Conservation (phyloP, 2,329 filamentous ascomycete genomes). For the Cladobotryum mycophilum region DNA sequence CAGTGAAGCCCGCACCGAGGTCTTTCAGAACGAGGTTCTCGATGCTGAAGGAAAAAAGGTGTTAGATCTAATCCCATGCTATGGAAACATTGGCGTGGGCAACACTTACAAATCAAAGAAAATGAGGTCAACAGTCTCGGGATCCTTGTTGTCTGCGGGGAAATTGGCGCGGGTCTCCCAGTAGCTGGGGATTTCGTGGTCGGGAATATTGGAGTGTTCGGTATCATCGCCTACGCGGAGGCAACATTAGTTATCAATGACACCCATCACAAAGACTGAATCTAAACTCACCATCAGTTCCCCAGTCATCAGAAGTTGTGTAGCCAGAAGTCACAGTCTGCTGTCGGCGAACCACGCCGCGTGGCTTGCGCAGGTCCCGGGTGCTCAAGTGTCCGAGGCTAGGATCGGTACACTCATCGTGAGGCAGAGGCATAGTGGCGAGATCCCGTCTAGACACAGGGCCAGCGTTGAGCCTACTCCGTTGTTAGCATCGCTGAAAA, state of each 20-base stretch:
- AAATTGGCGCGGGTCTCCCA: conserved; percentile 45
- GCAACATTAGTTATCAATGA: background rate
- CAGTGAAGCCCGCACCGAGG: conserved; percentile 30
- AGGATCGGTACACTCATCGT: conserved; percentile 45
- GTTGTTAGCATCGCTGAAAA: background rate
- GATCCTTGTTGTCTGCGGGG: conserved; percentile 32
- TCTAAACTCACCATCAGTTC: conserved; percentile 31
- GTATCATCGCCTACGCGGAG: conserved; percentile 45
- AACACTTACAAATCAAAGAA: conserved; percentile 45
- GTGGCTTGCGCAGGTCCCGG: conserved; percentile 20
- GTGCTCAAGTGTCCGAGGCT: conserved; percentile 21
- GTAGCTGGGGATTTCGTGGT: conserved; percentile 42
- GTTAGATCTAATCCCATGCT: background rate
- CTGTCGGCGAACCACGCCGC: conserved; percentile 42
- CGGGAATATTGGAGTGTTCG: conserved; percentile 39
- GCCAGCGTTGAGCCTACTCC: conserved; percentile 35
- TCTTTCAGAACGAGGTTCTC: conserved; percentile 30
- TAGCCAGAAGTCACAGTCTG: conserved; percentile 44
- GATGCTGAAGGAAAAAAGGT: conserved; percentile 23
- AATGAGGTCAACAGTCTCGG: conserved; percentile 44
- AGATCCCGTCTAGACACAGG: conserved; percentile 30
- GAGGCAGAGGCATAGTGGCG: conserved; percentile 28
- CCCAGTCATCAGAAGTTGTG: conserved; percentile 51
- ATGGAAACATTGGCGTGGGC: background rate
- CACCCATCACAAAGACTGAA: background rate